Conservation (phyloP, 345 rosid genomes). For the Orychophragmus violaceus region DNA sequence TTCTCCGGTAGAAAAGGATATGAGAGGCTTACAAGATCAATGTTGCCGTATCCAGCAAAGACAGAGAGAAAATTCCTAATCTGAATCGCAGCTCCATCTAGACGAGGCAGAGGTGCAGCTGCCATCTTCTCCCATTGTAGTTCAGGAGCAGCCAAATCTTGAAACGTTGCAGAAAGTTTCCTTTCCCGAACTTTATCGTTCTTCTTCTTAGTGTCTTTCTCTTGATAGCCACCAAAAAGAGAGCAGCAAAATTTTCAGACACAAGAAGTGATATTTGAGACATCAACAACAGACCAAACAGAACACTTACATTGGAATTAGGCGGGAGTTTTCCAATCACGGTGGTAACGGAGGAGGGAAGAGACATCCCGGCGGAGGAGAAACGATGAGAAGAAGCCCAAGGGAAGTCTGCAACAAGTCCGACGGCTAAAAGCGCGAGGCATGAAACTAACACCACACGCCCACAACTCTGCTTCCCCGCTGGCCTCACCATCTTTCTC, state of each 20-base stretch:
- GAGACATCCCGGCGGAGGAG: conserved; percentile 31
- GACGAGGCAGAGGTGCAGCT: conserved; percentile 84
- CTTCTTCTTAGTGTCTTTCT: background rate
- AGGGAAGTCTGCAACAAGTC: conserved; percentile 58
- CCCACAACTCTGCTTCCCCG: conserved; percentile 48
- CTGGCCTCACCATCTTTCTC: background rate
- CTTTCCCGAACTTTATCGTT: conserved; percentile 35
- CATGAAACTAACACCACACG: conserved; percentile 37
- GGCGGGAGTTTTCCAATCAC: conserved; percentile 15
- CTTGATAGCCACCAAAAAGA: background rate
- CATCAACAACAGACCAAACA: background rate
- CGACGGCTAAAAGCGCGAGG: conserved; percentile 45
- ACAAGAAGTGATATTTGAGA: background rate
- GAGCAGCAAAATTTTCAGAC: no score
- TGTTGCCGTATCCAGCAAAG: conserved; percentile 91
- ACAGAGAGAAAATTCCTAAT: conserved; percentile 67
- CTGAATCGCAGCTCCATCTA: conserved; percentile 93
- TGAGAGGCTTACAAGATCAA: conserved; percentile 42
- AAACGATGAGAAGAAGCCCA: conserved; percentile 79
- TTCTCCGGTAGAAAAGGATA: background rate
- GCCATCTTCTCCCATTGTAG: conserved; percentile 88
- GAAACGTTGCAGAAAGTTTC: conserved; percentile 79
- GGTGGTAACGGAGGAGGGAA: conserved; percentile 18
- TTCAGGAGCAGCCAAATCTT: conserved; percentile 77
- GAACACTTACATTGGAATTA: conserved; percentile 8